A percentile compares a stretch with the other conserved stretches of the same genome.
phyloP scores from a whole-genome alignment of 2,329 filamentous ascomycete genomes.

The Fusarium clavum region DNA sequence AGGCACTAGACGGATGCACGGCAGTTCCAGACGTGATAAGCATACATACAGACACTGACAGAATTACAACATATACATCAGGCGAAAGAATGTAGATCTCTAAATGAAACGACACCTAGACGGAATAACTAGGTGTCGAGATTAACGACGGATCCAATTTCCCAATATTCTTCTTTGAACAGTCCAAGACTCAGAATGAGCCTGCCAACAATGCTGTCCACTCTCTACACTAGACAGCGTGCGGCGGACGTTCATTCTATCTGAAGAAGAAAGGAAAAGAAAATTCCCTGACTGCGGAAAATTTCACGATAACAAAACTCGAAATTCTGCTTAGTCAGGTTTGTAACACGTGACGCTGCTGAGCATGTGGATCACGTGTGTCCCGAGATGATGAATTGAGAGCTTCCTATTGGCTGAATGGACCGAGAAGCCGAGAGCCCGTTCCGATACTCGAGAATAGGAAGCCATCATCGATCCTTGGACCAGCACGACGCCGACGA shows the following conservation, averaged over 20 bases:
- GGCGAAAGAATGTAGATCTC: conserved; percentile 65
- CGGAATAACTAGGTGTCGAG: conserved; percentile 61
- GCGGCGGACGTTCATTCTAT: conserved; percentile 63
- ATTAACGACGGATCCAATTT: conserved; percentile 68
- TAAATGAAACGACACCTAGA: conserved; percentile 68
- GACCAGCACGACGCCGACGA: conserved; percentile 35
- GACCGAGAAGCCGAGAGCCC: conserved; percentile 59
- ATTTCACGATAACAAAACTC: conserved; percentile 9
- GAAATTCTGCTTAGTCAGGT: conserved; percentile 8
- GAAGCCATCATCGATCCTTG: conserved; percentile 38
- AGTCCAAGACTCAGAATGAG: conserved; percentile 52
- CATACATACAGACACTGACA: not conserved
- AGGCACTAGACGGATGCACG: not conserved
- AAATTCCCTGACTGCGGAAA: not conserved
- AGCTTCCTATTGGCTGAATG: conserved; percentile 54
- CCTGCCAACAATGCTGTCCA: conserved; percentile 46
- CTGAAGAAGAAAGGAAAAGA: conserved; percentile 56
- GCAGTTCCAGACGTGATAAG: not conserved
- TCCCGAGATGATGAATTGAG: conserved; percentile 53
- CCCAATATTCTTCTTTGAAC: conserved; percentile 58
- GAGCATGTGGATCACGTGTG: conserved; percentile 44
- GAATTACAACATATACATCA: not conserved
- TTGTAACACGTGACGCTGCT: not conserved
- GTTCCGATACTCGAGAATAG: conserved; percentile 40
- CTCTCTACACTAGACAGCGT: conserved; percentile 50